Percentiles rank a stretch among this genome's conserved stretches.
These are phyloP conservation scores for Botrytis hyacinthi DNA, from an alignment of 2,329 filamentous ascomycete genomes.

Conservation along the genomic window DNA sequence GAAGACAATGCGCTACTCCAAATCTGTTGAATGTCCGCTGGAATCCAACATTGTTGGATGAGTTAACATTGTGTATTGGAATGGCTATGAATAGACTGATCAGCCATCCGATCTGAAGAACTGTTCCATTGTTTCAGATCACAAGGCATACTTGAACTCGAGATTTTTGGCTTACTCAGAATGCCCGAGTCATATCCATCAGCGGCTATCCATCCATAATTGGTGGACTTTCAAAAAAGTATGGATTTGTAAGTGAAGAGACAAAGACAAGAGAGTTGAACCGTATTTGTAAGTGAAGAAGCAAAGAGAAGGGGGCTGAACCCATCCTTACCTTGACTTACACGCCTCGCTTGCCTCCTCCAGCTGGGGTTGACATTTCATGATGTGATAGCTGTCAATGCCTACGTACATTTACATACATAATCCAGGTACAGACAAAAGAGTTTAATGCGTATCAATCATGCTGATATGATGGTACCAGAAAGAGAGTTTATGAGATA, in stretches of 20 bases:
- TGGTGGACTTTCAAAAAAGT: neutral
- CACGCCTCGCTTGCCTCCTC: neutral
- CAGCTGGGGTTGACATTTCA: neutral
- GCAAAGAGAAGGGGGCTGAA: slow-evolving; percentile 3
- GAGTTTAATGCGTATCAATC: neutral
- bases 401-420: neutral
- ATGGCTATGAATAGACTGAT: neutral
- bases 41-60: neutral
- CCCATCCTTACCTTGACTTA: neutral
- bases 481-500: neutral
- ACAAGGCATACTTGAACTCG: neutral
- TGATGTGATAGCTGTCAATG: neutral
- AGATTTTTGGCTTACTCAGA: neutral
- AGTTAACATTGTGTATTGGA: neutral
- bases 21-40: neutral
- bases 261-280: neutral
- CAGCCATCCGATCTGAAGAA: neutral
- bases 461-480: neutral
- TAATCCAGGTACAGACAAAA: neutral
- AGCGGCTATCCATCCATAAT: neutral
- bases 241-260: neutral
- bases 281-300: neutral
- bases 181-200: neutral
- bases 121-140: neutral
- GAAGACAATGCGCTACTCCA: neutral